Conservation (phyloP, 768 basidiomycete species). For the Kwoniella sp. region DNA sequence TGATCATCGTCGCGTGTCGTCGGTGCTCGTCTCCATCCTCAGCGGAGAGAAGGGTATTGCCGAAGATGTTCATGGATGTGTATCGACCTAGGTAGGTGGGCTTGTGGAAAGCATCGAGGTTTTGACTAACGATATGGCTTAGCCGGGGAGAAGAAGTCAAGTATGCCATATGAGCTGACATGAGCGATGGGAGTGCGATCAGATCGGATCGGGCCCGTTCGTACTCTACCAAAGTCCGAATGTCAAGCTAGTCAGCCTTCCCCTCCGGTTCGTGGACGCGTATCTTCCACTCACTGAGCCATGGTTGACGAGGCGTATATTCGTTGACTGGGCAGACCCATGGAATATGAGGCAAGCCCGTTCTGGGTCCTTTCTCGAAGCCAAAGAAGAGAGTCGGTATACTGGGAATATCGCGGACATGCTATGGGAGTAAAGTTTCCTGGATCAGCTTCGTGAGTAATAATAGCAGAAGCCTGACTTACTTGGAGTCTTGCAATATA, state of each 20-base stretch:
- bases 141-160: conserved; percentile 20
- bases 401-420: conserved; percentile 27
- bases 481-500: not conserved
- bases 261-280: too few species aligned
- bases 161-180: conserved; percentile 29
- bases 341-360: conserved; percentile 33
- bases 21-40: conserved; percentile 33
- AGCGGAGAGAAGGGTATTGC: conserved; percentile 24
- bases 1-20: conserved; percentile 33
- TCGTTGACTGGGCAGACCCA: conserved; percentile 28
- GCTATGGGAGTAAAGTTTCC: conserved; percentile 7
- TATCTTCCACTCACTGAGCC: conserved; percentile 37
- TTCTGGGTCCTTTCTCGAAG: conserved; percentile 31
- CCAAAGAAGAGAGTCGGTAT: conserved; percentile 31
- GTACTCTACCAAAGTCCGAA: conserved; percentile 26
- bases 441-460: too few species aligned
- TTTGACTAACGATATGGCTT: conserved; percentile 7
- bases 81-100: conserved; percentile 26
- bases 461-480: not conserved
- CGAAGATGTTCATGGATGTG: conserved; percentile 30
- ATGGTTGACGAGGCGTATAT: conserved; percentile 33
- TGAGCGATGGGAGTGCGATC: conserved; percentile 21
- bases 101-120: conserved; percentile 20
- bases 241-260: not conserved
- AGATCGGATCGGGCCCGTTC: conserved; percentile 29